These are phyloP conservation scores for Gentiana macrophylla DNA, from an alignment of 257 asterid species.

Conservation along the genomic window DNA sequence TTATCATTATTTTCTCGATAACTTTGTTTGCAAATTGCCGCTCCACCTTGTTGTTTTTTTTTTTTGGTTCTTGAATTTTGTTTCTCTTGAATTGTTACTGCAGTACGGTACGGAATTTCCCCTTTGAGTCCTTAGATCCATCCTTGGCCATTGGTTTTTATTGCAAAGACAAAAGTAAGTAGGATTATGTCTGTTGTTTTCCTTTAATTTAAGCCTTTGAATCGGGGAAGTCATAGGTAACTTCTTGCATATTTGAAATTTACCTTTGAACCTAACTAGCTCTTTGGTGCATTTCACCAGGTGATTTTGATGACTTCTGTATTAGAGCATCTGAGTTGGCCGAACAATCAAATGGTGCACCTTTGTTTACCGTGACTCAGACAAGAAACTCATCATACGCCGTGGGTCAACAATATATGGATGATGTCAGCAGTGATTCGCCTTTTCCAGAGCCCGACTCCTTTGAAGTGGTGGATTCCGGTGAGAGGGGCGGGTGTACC, in stretches of 20 bases:
- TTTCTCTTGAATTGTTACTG: constrained; percentile 9
- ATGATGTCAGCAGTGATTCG: constrained; percentile 8
- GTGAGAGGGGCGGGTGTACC: constrained; percentile 25
- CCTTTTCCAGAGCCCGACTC: constrained; percentile 22
- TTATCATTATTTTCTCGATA: background rate
- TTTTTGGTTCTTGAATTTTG: constrained; percentile 2
- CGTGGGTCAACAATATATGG: constrained; percentile 5
- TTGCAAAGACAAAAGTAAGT: constrained; percentile 65
- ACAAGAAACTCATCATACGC: constrained; percentile 31
- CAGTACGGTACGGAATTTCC: constrained; percentile 69
- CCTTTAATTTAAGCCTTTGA: background rate
- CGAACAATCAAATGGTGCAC: constrained; percentile 74
- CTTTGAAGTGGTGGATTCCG: constrained; percentile 12
- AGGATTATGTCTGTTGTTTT: constrained; percentile 2
- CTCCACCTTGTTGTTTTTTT: background rate
- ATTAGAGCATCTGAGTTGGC: constrained; percentile 50
- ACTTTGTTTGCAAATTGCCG: too few relatives aligned
- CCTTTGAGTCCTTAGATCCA: constrained; percentile 82
- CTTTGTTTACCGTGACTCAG: constrained; percentile 65
- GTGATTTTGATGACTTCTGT: constrained; percentile 83
- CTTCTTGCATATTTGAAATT: background rate
- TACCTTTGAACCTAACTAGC: background rate
- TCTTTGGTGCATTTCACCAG: constrained; percentile 24
- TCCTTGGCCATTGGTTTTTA: constrained; percentile 87
- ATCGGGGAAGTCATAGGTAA: too few relatives aligned